phyloP scores from a whole-genome alignment of 2,329 filamentous ascomycete species.

The Pseudogymnoascus sp. region DNA sequence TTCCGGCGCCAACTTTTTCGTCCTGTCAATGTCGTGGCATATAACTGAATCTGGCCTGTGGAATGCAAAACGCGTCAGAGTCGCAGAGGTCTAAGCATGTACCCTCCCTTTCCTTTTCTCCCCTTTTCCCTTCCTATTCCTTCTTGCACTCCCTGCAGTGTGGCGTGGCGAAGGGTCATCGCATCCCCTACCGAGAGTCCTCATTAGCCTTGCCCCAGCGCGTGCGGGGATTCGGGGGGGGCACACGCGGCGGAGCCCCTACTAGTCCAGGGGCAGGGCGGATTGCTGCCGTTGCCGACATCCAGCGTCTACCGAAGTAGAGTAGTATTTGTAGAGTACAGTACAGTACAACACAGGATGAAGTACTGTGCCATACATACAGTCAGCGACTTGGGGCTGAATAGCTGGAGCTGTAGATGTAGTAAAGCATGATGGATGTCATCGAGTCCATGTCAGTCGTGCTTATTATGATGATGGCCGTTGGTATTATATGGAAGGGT shows the following conservation, averaged over 20 bases:
- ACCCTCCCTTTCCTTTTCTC: background rate
- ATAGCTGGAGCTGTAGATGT: background rate
- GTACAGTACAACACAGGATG: background rate
- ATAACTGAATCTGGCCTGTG: background rate
- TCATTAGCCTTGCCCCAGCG: slow-evolving; percentile 3
- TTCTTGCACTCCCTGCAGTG: background rate
- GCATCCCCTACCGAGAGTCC: slow-evolving; percentile 1
- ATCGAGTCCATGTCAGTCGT: background rate
- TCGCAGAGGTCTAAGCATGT: background rate
- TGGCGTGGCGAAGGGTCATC: background rate
- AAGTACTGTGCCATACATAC: background rate
- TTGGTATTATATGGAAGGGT: background rate
- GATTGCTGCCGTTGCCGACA: slow-evolving; percentile 3
- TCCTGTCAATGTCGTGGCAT: background rate
- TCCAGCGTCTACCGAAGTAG: background rate
- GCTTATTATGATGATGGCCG: background rate
- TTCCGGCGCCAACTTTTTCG: background rate
- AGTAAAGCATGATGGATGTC: background rate
- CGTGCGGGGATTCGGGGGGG: slow-evolving; percentile 6
- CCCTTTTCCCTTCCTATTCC: background rate
- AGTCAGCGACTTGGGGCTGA: background rate
- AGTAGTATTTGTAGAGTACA: background rate
- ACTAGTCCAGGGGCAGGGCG: slow-evolving; percentile 7
- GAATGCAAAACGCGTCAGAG: slow-evolving; percentile 3
- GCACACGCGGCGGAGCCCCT: background rate